Evolutionary conservation across 306 rosid species (phyloP).

Genomic region (Styphnolobium japonicum): DNA sequence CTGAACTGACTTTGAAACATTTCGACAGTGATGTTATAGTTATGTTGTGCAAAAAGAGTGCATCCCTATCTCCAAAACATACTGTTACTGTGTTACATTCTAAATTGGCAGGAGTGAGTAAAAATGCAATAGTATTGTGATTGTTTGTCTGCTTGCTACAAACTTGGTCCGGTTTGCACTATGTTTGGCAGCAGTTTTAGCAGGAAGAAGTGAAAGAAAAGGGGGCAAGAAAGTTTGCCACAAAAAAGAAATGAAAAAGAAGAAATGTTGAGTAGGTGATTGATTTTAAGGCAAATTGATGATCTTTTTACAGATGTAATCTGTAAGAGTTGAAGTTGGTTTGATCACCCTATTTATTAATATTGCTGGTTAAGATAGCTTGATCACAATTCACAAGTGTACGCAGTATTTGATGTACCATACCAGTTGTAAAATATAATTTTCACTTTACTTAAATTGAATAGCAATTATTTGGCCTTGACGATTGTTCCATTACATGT

Average conservation of each 20-base stretch:
- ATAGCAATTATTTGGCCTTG: background rate
- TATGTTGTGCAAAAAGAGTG: background rate
- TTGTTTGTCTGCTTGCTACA: background rate
- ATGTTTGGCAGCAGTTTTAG: background rate
- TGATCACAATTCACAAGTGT: background rate
- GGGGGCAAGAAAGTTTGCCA: background rate
- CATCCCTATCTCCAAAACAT: background rate
- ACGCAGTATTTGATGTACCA: background rate
- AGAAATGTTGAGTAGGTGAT: background rate
- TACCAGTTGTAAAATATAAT: background rate
- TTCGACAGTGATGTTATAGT: background rate
- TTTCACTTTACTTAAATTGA: background rate
- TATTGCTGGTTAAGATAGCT: background rate
- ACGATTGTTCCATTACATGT: background rate
- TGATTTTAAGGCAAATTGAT: background rate
- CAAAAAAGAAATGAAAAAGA: background rate
- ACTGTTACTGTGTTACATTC: background rate
- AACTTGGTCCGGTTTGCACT: background rate
- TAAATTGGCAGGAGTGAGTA: background rate
- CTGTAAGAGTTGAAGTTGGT: background rate
- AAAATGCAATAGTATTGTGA: background rate
- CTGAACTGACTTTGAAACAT: background rate
- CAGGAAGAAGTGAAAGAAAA: background rate
- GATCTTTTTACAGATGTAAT: background rate
- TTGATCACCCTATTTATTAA: background rate